Conservation (phyloP, 768 basidiomycete genomes). For the Tephrocybe sp. region DNA sequence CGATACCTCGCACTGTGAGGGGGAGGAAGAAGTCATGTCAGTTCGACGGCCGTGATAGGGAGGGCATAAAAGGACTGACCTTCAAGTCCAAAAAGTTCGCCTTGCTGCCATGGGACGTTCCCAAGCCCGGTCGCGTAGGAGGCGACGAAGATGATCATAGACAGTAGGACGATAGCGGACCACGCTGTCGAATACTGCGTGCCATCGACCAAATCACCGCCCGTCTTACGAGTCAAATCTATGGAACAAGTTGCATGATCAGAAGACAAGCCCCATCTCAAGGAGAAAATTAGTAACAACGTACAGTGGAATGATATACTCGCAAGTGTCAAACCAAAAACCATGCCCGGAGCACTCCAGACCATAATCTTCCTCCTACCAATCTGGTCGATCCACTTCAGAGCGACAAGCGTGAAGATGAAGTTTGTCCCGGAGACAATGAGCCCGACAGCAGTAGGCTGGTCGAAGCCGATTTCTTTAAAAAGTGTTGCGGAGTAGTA, state of each 20-base stretch:
- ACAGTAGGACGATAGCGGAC: slow-evolving; percentile 68
- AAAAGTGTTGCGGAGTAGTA: slow-evolving; percentile 78
- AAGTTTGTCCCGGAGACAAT: slow-evolving; percentile 74
- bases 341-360: slow-evolving; percentile 21
- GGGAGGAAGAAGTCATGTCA: slow-evolving; percentile 42
- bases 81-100: slow-evolving; percentile 79
- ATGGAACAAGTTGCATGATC: not conserved
- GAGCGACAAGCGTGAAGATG: slow-evolving; percentile 10
- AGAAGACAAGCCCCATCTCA: not conserved
- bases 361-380: slow-evolving; percentile 21
- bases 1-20: slow-evolving; percentile 66
- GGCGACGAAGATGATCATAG: slow-evolving; percentile 85
- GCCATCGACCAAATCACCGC: slow-evolving; percentile 58
- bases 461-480: slow-evolving; percentile 77
- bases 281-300: not conserved
- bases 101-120: slow-evolving; percentile 87
- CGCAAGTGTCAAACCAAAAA: slow-evolving; percentile 19
- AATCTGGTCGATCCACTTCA: slow-evolving; percentile 17
- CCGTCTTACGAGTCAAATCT: slow-evolving; percentile 38
- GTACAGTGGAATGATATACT: slow-evolving; percentile 21
- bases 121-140: slow-evolving; percentile 80
- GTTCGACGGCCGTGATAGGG: slow-evolving; percentile 72
- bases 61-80: slow-evolving; percentile 64
- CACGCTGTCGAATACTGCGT: slow-evolving; percentile 43
- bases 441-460: slow-evolving; percentile 79